Evolutionary conservation across 805 yeast species (phyloP), one percentile per base, ranked within the genome.

Genomic region (Metschnikowia vanudenii): DNA sequence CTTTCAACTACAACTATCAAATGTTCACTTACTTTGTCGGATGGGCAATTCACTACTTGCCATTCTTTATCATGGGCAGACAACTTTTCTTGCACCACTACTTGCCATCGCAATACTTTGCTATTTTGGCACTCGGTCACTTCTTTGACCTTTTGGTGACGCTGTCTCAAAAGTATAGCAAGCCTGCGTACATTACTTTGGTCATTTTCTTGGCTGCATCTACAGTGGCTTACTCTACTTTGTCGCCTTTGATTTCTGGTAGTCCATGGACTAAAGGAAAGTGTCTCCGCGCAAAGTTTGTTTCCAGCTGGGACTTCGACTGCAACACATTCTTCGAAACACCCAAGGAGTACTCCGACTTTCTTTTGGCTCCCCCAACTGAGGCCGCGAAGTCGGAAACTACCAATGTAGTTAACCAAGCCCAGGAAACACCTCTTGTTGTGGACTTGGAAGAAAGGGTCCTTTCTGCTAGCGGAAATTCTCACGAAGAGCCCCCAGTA

Each of bases 11-110:
- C 73, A 85, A 83, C 59, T 69, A 78, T 43, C 86, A 84, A 58
- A 76, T 77, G 24, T 67, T 83, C 46, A 79, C 79, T 28, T 87
- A 80, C 63, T 59, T 82, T 34, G 59, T 79, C 8, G 96, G 95
- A 37, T 88, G 90, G 87, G 69, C 63, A 9, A 51, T 84, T 32
- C 96, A 88, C 65, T 84, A 79, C 61, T 62, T 75, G 45, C 95
- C 96, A 55, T 86, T 88, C 43, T 84, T 79, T 68, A 71, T 91
- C 48, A 91, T 91, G 98, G 90, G 83, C 19, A 82, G 98, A 70
- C 97, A 91, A 70, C 68, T 91, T 68, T 91, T 92, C 73, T 73
- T 91, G 63, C 98, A 91, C 67, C 98, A 91, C 67, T 92, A 92
- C 66, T 70, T 94, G 55, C 97, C 97, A 46, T 88, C 98, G 1